Evolutionary conservation across 1,139 yeast species (phyloP), one percentile per base, ranked within the genome.

Genomic region (Debaryomyces robertsiae): DNA sequence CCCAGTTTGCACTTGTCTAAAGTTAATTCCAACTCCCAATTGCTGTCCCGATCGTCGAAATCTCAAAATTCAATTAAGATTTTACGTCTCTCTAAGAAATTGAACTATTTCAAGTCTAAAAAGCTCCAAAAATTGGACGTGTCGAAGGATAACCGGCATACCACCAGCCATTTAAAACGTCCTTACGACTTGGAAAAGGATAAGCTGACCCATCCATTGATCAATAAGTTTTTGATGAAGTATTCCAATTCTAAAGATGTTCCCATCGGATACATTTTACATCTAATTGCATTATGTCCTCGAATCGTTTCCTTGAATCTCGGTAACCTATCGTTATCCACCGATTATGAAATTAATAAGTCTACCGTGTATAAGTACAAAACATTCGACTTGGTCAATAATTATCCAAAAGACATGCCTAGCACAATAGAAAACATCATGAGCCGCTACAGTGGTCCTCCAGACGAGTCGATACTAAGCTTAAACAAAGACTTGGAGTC

Each of bases 241-340:
- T 82, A 82, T 54, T 73, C 85, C 2, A 67, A 74, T 16, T 73
- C 81, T 13, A 78, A 73, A 49, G 94, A 85, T 58, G 53, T 85
- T 4, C 94, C 94, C 1, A 64, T 82, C 35, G 94, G 93, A 0
- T 77, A 79, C 50, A 53, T 84, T 6, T 56, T 84, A 23, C 89
- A 83, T 57, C 54, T 84, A 33, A 55, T 85, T 30, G 72, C 72
- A 30, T 60, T 76, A 28, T 84, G 94, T 53, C 80, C 80, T 6
- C 81, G 82, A 48, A 52, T 84, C 30, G 60, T 55, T 7, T 54
- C 62, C 6, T 51, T 84, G 16, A 69, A 83, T 48, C 56, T 85
- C 15, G 80, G 78, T n/a, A 73, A 73, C 38, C 50, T 84, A 15
- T 71, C 80, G 1, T 57, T 84, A 13, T 79, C 83, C 11, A 62